phyloP scores from a whole-genome alignment of 768 basidiomycete species.

The Boletus vermiculosoides region DNA sequence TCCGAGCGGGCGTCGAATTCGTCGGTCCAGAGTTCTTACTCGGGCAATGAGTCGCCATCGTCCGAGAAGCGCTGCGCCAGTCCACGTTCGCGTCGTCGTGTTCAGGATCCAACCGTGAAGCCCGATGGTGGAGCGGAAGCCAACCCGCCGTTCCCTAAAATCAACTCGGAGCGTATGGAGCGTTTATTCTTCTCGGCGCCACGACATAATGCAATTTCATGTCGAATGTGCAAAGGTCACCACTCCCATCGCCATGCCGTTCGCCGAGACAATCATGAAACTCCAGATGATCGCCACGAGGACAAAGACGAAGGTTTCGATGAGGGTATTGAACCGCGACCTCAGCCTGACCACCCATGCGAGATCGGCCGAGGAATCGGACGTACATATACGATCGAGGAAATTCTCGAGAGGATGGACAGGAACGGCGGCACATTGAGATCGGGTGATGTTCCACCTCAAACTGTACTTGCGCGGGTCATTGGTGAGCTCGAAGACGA shows the following conservation, averaged over 20 bases:
- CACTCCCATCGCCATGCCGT: slow-evolving; percentile 43
- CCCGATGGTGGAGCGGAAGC: slow-evolving; percentile 30
- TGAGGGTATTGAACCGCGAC: slow-evolving; percentile 7
- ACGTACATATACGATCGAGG: slow-evolving; percentile 19
- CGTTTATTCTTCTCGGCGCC: slow-evolving; percentile 79
- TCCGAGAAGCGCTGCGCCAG: slow-evolving; percentile 1
- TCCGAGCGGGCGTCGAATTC: slow-evolving; percentile 44
- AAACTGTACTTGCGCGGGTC: slow-evolving; percentile 82
- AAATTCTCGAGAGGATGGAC: slow-evolving; percentile 28
- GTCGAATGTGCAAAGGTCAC: slow-evolving; percentile 57
- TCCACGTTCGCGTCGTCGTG: not conserved
- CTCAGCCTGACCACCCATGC: not conserved
- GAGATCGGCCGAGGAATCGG: slow-evolving; percentile 2
- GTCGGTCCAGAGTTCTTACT: slow-evolving; percentile 19
- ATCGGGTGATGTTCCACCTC: slow-evolving; percentile 61
- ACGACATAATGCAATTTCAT: slow-evolving; percentile 69
- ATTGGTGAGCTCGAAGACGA: slow-evolving; percentile 91
- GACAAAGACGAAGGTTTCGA: slow-evolving; percentile 18
- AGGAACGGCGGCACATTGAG: slow-evolving; percentile 23
- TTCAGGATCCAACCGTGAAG: slow-evolving; percentile 1
- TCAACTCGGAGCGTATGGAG: slow-evolving; percentile 76
- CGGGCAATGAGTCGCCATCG: not conserved
- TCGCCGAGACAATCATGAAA: slow-evolving; percentile 34
- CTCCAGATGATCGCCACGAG: not conserved
- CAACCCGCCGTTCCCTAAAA: slow-evolving; percentile 71